Evolutionary conservation across 169 alveolate species (phyloP).

Genomic region (Toxoplasma gondii): DNA sequence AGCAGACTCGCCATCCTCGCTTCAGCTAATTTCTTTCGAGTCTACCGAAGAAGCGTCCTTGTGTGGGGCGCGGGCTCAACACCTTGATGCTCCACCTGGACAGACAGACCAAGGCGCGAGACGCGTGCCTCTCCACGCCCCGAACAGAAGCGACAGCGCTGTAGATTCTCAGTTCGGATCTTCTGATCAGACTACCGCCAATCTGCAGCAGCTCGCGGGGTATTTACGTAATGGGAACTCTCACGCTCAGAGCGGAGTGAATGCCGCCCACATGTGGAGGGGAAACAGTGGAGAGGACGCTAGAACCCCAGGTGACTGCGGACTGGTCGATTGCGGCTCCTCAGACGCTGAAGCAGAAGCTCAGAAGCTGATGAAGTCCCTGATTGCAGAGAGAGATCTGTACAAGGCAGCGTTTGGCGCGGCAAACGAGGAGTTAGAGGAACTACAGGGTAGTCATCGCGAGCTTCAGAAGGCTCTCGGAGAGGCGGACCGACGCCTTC

Average conservation of each 20-base stretch:
- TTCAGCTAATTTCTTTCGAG: no score
- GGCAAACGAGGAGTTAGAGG: conserved; percentile 61
- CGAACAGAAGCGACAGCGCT: no score
- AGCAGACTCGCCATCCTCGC: no score
- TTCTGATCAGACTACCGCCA: no score
- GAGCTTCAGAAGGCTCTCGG: conserved; percentile 19
- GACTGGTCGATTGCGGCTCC: neutral
- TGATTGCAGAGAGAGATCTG: conserved; percentile 59
- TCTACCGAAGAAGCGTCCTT: no score
- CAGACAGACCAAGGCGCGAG: no score
- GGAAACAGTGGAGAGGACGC: neutral
- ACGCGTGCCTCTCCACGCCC: no score
- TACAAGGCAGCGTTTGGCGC: conserved; percentile 67
- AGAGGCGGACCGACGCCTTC: conserved; percentile 2
- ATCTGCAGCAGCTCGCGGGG: no score
- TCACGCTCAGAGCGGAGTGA: neutral
- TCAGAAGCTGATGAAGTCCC: conserved; percentile 49
- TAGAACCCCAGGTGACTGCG: neutral
- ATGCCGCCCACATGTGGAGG: neutral
- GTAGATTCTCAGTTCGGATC: no score
- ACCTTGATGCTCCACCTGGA: no score
- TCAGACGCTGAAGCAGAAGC: neutral
- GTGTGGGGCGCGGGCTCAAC: no score
- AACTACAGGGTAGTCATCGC: neutral
- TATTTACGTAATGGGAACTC: neutral